Base-by-base conservation (phyloP, 176 grass and related monocot genomes). In the Aegilops bicornis region DNA sequence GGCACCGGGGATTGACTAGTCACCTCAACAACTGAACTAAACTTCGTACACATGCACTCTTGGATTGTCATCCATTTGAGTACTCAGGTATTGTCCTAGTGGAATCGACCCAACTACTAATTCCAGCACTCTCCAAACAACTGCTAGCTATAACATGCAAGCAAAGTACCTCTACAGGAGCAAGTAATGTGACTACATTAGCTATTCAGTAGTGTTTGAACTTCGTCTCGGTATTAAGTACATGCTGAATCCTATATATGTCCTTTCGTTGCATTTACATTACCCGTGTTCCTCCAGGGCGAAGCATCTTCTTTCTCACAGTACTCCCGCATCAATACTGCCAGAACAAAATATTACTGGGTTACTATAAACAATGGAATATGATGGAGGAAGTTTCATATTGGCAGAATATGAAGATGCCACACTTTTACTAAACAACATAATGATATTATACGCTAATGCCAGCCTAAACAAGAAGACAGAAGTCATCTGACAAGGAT, bases 301-400 rank as follows among this genome's bases (percentile, higher is more conserved):
- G 78, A 85, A 75, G 71, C 77, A 77, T 81, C 59, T 84, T 70
- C 40, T 31, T 31, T 22, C 56, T 45, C 48, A 36, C 23, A 69
- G 9, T 14, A 67, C n/a, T 77, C n/a, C 27, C 1, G 3, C 76
- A 16, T 84, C 50, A 88, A 52, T 76, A 69, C 89, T 91, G 81
- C 29, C 61, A 87, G 27, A 84, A 39, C 22, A 91, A 35, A 80
- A 79, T 71, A 83, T 39, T 61, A 76, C 8, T 72, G 78, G 29
- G 63, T 89, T 82, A 82, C 22, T 43, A 81, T 32, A 82, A 80
- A 24, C 2, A 61, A 84, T 84, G 45, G 27, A 67, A 74, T 9
- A 84, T 17, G n/a, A 35, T 35, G 8, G 71, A 65, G 19, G 58
- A 75, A 76, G 60, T n/a, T 80, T 87, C 22, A 48, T 31, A 59